These are phyloP conservation scores for Ichthyophthirius multifiliis DNA, from an alignment of 169 alveolate species.

Conservation along the genomic window DNA sequence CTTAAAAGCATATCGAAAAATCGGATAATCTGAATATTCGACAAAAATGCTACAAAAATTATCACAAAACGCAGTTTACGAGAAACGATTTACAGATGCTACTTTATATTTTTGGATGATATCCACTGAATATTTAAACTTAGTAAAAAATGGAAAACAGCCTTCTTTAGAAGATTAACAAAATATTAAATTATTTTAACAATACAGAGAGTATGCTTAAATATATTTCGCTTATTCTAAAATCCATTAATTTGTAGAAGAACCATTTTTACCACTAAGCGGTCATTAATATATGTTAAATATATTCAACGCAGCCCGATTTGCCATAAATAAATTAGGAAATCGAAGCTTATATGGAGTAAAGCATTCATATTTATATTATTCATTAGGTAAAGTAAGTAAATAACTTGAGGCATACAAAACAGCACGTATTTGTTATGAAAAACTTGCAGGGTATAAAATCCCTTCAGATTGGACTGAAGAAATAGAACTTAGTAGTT, in stretches of 20 bases:
- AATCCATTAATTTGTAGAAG: conserved; percentile 75
- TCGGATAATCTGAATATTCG: conserved; percentile 77
- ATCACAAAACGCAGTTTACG: conserved; percentile 81
- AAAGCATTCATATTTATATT: conserved; percentile 64
- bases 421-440: conserved; percentile 80
- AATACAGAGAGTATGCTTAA: conserved; percentile 64
- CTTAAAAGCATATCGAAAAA: conserved; percentile 83
- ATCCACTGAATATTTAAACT: conserved; percentile 67
- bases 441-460: conserved; percentile 60
- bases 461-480: conserved; percentile 79
- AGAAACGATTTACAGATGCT: conserved; percentile 83
- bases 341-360: conserved; percentile 60
- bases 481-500: conserved; percentile 72
- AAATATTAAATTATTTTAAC: conserved; percentile 60
- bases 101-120: conserved; percentile 73
- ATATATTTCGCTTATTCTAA: conserved; percentile 74
- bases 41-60: conserved; percentile 76
- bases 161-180: conserved; percentile 55
- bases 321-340: conserved; percentile 68
- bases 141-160: conserved; percentile 16
- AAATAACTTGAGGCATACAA: conserved; percentile 71
- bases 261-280: conserved; percentile 68
- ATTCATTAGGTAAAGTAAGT: conserved; percentile 73
- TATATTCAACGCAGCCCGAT: conserved; percentile 75
- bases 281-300: conserved; percentile 66